phyloP scores from a whole-genome alignment of 2,329 filamentous ascomycete species.

The Neofusicoccum umdonicola region DNA sequence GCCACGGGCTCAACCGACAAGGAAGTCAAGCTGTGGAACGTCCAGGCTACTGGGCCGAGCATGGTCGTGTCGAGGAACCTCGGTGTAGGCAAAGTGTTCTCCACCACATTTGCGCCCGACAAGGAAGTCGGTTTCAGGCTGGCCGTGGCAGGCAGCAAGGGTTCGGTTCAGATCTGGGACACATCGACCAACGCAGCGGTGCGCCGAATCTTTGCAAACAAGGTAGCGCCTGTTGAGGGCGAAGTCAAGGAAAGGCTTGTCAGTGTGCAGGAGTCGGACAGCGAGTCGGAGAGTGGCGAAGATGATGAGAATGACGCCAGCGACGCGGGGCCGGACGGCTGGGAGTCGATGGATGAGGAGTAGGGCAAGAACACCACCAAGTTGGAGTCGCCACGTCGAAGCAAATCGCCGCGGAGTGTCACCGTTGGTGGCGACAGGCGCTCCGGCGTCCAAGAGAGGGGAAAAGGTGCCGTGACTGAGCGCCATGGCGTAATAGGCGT shows the following conservation, averaged over 20 bases:
- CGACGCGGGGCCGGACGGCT: slow-evolving; percentile 34
- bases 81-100: slow-evolving; percentile 93
- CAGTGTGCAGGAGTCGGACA: slow-evolving; percentile 64
- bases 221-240: slow-evolving; percentile 59
- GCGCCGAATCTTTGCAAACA: slow-evolving; percentile 75
- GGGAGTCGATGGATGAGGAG: slow-evolving; percentile 46
- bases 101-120: slow-evolving; percentile 85
- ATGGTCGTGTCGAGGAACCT: slow-evolving; percentile 91
- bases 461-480: not conserved
- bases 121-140: slow-evolving; percentile 86
- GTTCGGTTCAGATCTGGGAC: slow-evolving; percentile 91
- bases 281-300: slow-evolving; percentile 58
- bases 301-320: slow-evolving; percentile 38
- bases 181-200: slow-evolving; percentile 90
- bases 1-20: slow-evolving; percentile 92
- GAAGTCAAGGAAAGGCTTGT: slow-evolving; percentile 74
- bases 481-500: slow-evolving; percentile 1
- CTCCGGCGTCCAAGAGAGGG: not conserved
- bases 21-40: slow-evolving; percentile 95
- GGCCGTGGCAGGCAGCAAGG: slow-evolving; percentile 92
- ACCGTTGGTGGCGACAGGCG: not conserved
- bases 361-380: not conserved
- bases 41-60: slow-evolving; percentile 73
- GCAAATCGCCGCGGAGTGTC: not conserved
- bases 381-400: not conserved